Evolutionary conservation across 805 yeast species (phyloP).

Genomic region (Wickerhamomyces ciferrii): DNA sequence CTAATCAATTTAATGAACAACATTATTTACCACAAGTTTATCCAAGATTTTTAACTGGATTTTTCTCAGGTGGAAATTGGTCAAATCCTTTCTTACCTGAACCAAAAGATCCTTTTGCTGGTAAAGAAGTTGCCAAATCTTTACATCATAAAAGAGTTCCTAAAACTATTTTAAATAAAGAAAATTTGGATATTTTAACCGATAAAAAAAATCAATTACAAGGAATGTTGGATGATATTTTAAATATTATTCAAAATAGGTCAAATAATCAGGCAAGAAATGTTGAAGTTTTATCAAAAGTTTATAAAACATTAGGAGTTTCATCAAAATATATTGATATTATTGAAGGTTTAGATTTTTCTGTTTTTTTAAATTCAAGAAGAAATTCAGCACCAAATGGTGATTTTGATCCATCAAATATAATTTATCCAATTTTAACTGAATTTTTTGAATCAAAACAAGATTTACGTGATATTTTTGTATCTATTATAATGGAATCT

Average conservation of each 20-base stretch:
- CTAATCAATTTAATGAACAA: slow-evolving; percentile 23
- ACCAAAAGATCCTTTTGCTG: slow-evolving; percentile 21
- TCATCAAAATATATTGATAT: slow-evolving; percentile 45
- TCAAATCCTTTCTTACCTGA: slow-evolving; percentile 58
- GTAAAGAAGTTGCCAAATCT: slow-evolving; percentile 19
- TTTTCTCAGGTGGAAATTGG: slow-evolving; percentile 79
- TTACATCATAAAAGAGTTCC: slow-evolving; percentile 23
- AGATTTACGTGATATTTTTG: slow-evolving; percentile 54
- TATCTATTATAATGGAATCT: slow-evolving; percentile 57
- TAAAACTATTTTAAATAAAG: slow-evolving; percentile 46
- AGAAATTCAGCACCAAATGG: slow-evolving; percentile 7
- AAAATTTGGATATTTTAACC: slow-evolving; percentile 34
- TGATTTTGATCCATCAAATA: slow-evolving; percentile 19
- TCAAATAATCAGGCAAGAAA: slow-evolving; percentile 37
- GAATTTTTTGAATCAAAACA: slow-evolving; percentile 78
- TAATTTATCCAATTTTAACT: slow-evolving; percentile 36
- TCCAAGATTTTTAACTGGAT: slow-evolving; percentile 62
- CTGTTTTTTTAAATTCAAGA: slow-evolving; percentile 35
- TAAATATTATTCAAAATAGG: slow-evolving; percentile 35
- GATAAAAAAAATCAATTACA: slow-evolving; percentile 32
- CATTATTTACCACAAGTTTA: slow-evolving; percentile 51
- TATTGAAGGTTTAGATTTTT: slow-evolving; percentile 56
- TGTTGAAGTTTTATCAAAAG: slow-evolving; percentile 43
- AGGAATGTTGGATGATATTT: slow-evolving; percentile 34
- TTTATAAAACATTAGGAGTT: slow-evolving; percentile 47